Conservation (phyloP, 164 flowering plant genomes). For the Umbellularia californica region DNA sequence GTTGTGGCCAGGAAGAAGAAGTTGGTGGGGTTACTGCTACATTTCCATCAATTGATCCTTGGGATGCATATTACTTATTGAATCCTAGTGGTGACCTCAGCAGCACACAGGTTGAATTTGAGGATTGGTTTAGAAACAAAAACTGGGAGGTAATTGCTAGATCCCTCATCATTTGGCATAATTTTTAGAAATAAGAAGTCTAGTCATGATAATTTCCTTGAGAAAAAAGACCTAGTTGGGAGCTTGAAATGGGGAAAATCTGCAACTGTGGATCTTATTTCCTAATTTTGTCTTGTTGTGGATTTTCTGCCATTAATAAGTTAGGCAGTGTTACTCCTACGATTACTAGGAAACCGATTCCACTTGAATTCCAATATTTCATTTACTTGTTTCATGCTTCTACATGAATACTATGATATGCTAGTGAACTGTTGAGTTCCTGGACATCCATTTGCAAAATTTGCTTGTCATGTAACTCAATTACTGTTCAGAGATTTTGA, state of each 20-base stretch:
- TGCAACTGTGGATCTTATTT: neutral
- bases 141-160: conserved; percentile 57
- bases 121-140: conserved; percentile 79
- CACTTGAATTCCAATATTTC: neutral
- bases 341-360: neutral
- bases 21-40: conserved; percentile 16
- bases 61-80: conserved; percentile 84
- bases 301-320: neutral
- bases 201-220: neutral
- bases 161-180: neutral
- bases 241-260: neutral
- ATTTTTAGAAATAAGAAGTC: neutral
- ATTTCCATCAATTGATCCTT: conserved; percentile 80
- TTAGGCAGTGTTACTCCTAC: neutral
- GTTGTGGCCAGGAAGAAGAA: conserved; percentile 25
- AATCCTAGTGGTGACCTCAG: conserved; percentile 92
- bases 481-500: neutral
- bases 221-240: neutral
- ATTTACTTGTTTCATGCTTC: neutral
- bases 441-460: neutral
- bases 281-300: neutral
- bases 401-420: neutral
- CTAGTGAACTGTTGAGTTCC: neutral
- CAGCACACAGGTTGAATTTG: conserved; percentile 68
- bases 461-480: neutral